Evolutionary conservation across 352 stramenopile species (phyloP), one percentile per base, ranked within the genome.

Genomic region (Elongisporangium anandrum): DNA sequence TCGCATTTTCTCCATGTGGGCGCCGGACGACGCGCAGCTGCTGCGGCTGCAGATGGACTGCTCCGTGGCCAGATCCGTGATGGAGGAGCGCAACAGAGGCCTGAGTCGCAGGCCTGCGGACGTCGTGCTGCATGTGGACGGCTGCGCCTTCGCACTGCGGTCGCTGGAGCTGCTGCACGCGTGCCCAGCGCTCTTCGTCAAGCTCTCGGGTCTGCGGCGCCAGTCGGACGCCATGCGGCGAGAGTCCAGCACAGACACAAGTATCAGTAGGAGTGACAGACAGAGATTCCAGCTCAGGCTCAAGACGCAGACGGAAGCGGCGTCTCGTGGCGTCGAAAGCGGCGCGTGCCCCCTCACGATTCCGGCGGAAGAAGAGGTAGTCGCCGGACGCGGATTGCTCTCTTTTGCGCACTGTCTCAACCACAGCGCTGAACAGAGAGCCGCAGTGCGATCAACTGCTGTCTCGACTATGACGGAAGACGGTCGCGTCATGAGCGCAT

Each of bases 101-200:
- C 1, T 12, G 10, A 12, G 13, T 17, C 34, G 34, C 34, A 45
- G 34, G 17, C 0, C 34, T 17, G 34, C 34, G 34, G 78, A 91
- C 58, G 56, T 82, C 8, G 53, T 82, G 39, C 54, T 92, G 16
- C 77, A 88, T 54, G 66, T 78, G 0, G 65, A 79, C 22, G 61
- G 59, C 23, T 92, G 82, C 60, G 72, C 76, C 19, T 75, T 92
- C 41, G 61, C 61, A 16, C 17, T 88, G 8, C 73, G 87, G 56
- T 41, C 66, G 4, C 56, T 48, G 1, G 59, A 80, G 24, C 29
- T 88, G 15, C 60, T 75, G 24, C 39, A 51, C 2, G 68, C 72
- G 50, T 74, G 79, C 60, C 64, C 51, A n/a, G 63, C 63, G 21
- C 52, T 91, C 0, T 73, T 79, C 26, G 64, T 65, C 13, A 63